A percentile compares a stretch with the other conserved stretches of the same genome.
Conservation (phyloP, 73 alveolate species). For the Strombidium stylifer region DNA sequence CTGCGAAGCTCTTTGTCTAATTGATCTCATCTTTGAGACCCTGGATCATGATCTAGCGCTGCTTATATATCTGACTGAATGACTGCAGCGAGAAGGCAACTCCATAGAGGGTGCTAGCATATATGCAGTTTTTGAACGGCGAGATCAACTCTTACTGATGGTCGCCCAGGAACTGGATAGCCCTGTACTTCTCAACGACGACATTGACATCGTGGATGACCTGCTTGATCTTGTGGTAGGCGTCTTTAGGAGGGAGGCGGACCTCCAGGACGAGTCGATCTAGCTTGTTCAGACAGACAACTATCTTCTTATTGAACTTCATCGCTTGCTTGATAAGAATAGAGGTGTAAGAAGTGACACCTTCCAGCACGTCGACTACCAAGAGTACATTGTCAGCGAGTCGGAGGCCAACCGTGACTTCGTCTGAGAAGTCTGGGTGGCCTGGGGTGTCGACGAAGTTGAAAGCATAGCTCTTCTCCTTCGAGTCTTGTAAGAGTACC, state of each 20-base stretch:
- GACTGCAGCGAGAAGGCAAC: conserved; percentile 89
- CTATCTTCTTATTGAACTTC: conserved; percentile 76
- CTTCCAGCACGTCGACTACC: conserved; percentile 91
- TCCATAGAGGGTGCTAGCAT: conserved; percentile 89
- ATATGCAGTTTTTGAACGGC: conserved; percentile 83
- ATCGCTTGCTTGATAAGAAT: conserved; percentile 79
- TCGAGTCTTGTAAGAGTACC: conserved; percentile 90
- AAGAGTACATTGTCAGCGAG: conserved; percentile 93
- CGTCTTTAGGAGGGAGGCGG: conserved; percentile 98
- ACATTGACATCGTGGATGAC: conserved; percentile 92
- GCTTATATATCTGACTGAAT: conserved; percentile 63
- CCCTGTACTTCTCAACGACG: conserved; percentile 46
- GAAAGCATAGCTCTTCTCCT: conserved; percentile 97
- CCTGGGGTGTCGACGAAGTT: conserved; percentile 99
- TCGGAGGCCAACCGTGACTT: conserved; percentile 85
- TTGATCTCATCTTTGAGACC: conserved; percentile 34
- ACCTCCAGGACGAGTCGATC: conserved; percentile 97
- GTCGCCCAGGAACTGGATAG: conserved; percentile 46
- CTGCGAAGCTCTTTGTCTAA: conserved; percentile 20
- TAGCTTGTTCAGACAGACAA: conserved; percentile 93
- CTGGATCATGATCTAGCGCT: background rate
- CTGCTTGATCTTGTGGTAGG: conserved; percentile 95
- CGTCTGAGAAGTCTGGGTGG: conserved; percentile 96
- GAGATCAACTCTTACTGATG: conserved; percentile 76
- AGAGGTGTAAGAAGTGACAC: conserved; percentile 86